These are phyloP conservation scores for Penicillium brevicompactum DNA, from an alignment of 2,329 filamentous ascomycete genomes.

Conservation along the genomic window DNA sequence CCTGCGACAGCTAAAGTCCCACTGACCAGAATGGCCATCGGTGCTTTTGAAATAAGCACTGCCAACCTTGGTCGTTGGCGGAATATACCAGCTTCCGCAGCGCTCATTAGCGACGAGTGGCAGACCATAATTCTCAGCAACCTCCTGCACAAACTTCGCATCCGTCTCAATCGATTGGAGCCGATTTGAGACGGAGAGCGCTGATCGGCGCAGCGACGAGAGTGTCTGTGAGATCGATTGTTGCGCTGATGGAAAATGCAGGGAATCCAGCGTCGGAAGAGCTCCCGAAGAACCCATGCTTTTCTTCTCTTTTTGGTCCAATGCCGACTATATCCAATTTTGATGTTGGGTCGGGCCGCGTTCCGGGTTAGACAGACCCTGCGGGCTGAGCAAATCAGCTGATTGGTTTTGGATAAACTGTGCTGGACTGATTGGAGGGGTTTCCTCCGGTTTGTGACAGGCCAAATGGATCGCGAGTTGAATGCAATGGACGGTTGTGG, in stretches of 20 bases:
- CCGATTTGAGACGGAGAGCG: constrained; percentile 78
- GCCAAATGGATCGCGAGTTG: constrained; percentile 1
- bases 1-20: constrained; percentile 83
- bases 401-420: background rate
- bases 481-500: constrained; percentile 5
- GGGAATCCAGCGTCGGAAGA: constrained; percentile 41
- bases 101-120: constrained; percentile 90
- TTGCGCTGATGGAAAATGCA: constrained; percentile 58
- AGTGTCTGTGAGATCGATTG: constrained; percentile 71
- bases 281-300: constrained; percentile 32
- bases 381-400: background rate
- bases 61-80: constrained; percentile 62
- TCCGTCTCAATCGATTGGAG: constrained; percentile 77
- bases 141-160: constrained; percentile 69
- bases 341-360: constrained; percentile 7
- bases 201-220: constrained; percentile 71
- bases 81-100: constrained; percentile 94
- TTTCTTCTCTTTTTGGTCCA: background rate
- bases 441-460: background rate
- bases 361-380: constrained; percentile 6
- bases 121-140: constrained; percentile 54
- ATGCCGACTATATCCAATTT: constrained; percentile 7
- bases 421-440: background rate
- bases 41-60: constrained; percentile 98
- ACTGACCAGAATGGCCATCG: constrained; percentile 87